Percentiles rank a stretch among this genome's conserved stretches.
Evolutionary conservation across 352 stramenopile genomes (phyloP).

Genomic region (Phytophthora melonis): DNA sequence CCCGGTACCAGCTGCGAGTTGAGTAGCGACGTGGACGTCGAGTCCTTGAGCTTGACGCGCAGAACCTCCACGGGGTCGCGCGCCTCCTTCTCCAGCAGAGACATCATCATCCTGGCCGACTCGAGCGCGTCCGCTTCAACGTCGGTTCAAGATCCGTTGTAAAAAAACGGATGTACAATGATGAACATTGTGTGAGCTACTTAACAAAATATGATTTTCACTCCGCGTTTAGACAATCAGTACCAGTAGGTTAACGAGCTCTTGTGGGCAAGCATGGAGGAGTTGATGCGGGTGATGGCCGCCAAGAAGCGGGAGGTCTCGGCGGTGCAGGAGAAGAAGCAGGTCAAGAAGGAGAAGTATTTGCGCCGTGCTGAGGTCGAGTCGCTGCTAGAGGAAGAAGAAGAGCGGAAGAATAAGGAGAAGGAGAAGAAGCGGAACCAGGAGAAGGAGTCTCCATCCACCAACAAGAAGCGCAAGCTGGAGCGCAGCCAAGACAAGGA

Average conservation of each 20-base stretch:
- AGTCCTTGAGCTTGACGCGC: conserved; percentile 85
- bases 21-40: conserved; percentile 80
- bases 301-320: conserved; percentile 86
- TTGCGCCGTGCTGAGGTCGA: conserved; percentile 81
- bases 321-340: conserved; percentile 59
- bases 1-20: conserved; percentile 77
- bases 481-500: neutral
- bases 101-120: conserved; percentile 61
- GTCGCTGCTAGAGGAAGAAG: conserved; percentile 51
- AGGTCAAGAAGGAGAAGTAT: conserved; percentile 77
- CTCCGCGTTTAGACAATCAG: neutral
- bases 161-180: neutral
- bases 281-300: conserved; percentile 76
- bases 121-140: neutral
- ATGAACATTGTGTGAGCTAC: too few species aligned
- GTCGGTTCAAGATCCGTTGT: neutral
- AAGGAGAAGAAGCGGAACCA: conserved; percentile 68
- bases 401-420: conserved; percentile 40
- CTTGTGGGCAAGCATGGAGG: conserved; percentile 57
- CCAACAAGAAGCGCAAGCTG: conserved; percentile 8
- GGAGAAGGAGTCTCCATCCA: neutral
- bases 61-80: conserved; percentile 85
- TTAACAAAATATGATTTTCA: too few species aligned
- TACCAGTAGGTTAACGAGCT: neutral
- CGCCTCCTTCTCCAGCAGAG: conserved; percentile 85